Conservation (phyloP, 75 land plant genomes). For the Ceratopteris richardii region DNA sequence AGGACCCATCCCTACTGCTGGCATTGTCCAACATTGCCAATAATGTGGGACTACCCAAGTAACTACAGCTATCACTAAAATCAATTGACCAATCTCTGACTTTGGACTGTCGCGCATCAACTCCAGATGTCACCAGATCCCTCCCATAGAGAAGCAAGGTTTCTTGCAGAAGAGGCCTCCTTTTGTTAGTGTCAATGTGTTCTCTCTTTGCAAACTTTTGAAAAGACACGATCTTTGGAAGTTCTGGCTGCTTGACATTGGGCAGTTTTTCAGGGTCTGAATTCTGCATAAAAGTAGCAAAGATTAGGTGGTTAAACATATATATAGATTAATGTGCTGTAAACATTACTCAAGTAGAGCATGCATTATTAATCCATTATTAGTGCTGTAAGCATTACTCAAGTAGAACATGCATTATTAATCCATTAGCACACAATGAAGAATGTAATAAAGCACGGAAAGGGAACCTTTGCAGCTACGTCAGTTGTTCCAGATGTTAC, state of each 20-base stretch:
- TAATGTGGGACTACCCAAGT: conserved; percentile 37
- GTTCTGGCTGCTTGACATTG: conserved; percentile 29
- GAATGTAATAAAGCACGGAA: too few species aligned
- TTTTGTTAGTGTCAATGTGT: conserved; percentile 30
- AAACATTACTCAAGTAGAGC: too few species aligned
- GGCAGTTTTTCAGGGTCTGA: conserved; percentile 63
- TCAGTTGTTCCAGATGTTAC: too few species aligned
- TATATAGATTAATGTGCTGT: too few species aligned
- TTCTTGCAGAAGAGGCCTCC: conserved; percentile 8
- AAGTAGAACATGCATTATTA: too few species aligned
- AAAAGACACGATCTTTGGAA: conserved; percentile 92
- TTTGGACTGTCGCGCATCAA: conserved; percentile 65
- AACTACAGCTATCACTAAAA: conserved; percentile 57
- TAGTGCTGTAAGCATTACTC: too few species aligned
- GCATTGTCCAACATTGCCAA: conserved; percentile 26
- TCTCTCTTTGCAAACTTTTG: conserved; percentile 94
- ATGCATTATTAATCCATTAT: too few species aligned
- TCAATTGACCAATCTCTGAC: conserved; percentile 78
- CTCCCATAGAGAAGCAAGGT: conserved; percentile 9
- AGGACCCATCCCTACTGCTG: conserved; percentile 9
- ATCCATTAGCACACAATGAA: too few species aligned
- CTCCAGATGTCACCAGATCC: conserved; percentile 64
- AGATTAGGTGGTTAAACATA: too few species aligned
- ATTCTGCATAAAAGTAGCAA: too few species aligned
- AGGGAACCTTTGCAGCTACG: too few species aligned